Base-by-base conservation (phyloP, 345 rosid species). In the Populus pruinosa region DNA sequence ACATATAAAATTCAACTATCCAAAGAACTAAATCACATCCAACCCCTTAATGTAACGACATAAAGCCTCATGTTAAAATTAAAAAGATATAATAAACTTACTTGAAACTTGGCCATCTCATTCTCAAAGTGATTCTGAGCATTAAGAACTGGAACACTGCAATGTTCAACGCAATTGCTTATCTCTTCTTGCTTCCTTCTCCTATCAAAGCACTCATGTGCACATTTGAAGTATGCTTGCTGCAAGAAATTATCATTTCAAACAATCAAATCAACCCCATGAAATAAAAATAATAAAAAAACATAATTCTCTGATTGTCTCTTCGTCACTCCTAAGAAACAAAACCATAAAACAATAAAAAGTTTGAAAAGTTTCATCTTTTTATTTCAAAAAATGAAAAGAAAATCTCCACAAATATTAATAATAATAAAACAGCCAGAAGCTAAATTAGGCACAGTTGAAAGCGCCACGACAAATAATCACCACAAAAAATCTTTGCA, bases 201-300 rank as follows among this genome's bases (percentile, higher is more conserved):
- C 83, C 94, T 83, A 83, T 94, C 98, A 78, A 92, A 92, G 92
- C 98, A 94, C 73, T 89, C 94, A 21, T 91, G 87, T 3, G 97
- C 98, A 80, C 97, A 94, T 68, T 89, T 94, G 94, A 94, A 93
- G 81, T 93, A 94, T 6, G 98, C 97, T 94, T 90, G 93, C 98
- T 91, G 97, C 88, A 86, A 79, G 39, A 61, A 72, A 59, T 59
- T 25, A 74, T 29, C 8, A 20, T 47, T 64, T 29, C 63, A 67
- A 65, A 67, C n/a, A 71, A 73, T 61, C 35, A 39, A 64, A 4
- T 8, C 39, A 9, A 70, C 18, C 44, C 25, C 36, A 25, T 13
- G 8, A 43, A 70, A 39, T 41, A 35, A 69, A 5, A 41, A 41
- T 9, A 44, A 0, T 2, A 44, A 13, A 13, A 47, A 44, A 47